Conservation (phyloP, 768 basidiomycete genomes). For the Tricholomella constricta region DNA sequence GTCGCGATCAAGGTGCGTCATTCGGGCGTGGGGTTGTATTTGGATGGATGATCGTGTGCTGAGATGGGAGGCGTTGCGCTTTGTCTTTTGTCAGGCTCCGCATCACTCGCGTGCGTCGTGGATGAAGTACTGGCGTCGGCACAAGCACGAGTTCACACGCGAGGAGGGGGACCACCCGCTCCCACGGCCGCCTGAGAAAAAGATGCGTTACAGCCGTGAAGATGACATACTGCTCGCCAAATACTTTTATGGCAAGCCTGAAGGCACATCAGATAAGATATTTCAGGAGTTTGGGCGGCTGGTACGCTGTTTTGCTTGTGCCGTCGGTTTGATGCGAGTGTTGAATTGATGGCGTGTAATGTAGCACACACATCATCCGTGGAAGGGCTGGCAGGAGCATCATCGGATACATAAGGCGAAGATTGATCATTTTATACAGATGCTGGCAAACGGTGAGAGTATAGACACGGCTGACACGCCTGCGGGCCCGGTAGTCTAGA, state of each 20-base stretch:
- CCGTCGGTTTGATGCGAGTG: conserved; percentile 1
- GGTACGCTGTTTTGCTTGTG: conserved; percentile 47
- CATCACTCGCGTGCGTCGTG: conserved; percentile 91
- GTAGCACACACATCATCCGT: conserved; percentile 86
- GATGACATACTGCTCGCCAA: conserved; percentile 82
- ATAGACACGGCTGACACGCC: conserved; percentile 32
- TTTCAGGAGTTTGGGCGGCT: conserved; percentile 78
- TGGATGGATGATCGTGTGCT: no score
- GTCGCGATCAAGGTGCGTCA: conserved; percentile 66
- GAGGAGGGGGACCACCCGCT: conserved; percentile 68
- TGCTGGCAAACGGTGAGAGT: conserved; percentile 57
- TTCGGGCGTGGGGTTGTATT: no score
- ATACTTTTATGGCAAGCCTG: conserved; percentile 70
- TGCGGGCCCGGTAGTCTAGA: no score
- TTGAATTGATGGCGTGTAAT: conserved; percentile 5
- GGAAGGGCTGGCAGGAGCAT: conserved; percentile 95
- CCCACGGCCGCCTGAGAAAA: conserved; percentile 80
- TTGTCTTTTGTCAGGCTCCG: conserved; percentile 57
- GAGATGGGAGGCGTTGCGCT: neutral
- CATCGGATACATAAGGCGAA: conserved; percentile 86
- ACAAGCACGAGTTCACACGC: conserved; percentile 79
- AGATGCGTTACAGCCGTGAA: conserved; percentile 79
- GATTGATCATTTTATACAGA: conserved; percentile 77
- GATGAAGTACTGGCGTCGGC: conserved; percentile 92
- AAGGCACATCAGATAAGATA: conserved; percentile 82